phyloP scores from a whole-genome alignment of 345 rosid species.

The Laguncularia racemosa region DNA sequence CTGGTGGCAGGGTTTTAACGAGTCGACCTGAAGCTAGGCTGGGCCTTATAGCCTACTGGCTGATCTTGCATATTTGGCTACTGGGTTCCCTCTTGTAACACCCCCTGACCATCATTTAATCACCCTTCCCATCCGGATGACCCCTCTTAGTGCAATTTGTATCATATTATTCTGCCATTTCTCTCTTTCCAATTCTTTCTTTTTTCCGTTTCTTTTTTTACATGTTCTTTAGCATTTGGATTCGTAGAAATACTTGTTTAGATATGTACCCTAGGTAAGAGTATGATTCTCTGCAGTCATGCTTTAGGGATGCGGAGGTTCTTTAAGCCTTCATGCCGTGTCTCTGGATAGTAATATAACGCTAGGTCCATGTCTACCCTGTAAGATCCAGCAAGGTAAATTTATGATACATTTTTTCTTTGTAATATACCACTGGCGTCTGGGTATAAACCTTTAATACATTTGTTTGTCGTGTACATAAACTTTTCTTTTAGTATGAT shows the following conservation, averaged over 20 bases:
- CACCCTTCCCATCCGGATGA: not conserved
- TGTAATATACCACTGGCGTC: no score
- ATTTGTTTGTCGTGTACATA: no score
- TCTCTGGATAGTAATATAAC: no score
- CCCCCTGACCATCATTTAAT: not conserved
- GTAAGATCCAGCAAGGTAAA: no score
- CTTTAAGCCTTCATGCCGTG: not conserved
- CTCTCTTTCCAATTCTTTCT: slow-evolving; percentile 6
- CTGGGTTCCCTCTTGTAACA: slow-evolving; percentile 61
- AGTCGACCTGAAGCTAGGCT: slow-evolving; percentile 82
- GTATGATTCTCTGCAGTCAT: slow-evolving; percentile 25
- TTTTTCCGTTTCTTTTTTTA: not conserved
- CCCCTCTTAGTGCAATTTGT: slow-evolving; percentile 14
- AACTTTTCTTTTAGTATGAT: no score
- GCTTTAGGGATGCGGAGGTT: slow-evolving; percentile 34
- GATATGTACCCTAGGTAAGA: not conserved
- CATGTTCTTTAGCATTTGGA: not conserved
- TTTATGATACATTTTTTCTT: no score
- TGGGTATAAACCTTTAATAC: no score
- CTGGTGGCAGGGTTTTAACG: slow-evolving; percentile 71
- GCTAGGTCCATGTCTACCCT: no score
- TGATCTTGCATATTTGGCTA: slow-evolving; percentile 75
- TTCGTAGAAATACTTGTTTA: not conserved
- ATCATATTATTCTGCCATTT: slow-evolving; percentile 15
- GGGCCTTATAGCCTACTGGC: slow-evolving; percentile 63